Conservation (phyloP, 2,329 filamentous ascomycete genomes). For the Diaporthe citriasiana region DNA sequence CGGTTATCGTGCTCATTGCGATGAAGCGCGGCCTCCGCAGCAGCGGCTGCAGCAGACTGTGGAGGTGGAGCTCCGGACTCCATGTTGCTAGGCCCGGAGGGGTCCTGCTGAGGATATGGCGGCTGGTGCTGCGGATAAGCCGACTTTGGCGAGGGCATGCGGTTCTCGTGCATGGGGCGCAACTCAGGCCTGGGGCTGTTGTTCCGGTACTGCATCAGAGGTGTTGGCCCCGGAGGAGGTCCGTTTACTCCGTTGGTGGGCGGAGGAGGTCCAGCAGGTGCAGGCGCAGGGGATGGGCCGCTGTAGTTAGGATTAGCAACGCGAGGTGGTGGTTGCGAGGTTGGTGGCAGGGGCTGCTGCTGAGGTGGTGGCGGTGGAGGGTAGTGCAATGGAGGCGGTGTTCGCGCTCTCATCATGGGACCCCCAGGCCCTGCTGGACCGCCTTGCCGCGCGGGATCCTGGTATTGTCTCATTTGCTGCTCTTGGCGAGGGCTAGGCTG, state of each 20-base stretch:
- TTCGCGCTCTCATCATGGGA: slow-evolving; percentile 41
- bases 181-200: slow-evolving; percentile 88
- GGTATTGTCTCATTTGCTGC: slow-evolving; percentile 77
- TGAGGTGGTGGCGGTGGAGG: slow-evolving; percentile 65
- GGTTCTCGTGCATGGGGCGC: slow-evolving; percentile 84
- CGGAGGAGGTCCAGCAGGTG: slow-evolving; percentile 55
- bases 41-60: slow-evolving; percentile 65
- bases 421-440: slow-evolving; percentile 36
- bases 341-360: slow-evolving; percentile 56
- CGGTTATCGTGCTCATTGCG: slow-evolving; percentile 73
- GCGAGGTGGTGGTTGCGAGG: slow-evolving; percentile 60
- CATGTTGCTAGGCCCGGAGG: slow-evolving; percentile 73
- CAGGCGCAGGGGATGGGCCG: slow-evolving; percentile 63
- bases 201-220: slow-evolving; percentile 80
- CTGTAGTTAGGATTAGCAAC: slow-evolving; percentile 72
- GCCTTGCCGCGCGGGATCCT: slow-evolving; percentile 70
- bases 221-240: slow-evolving; percentile 62
- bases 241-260: slow-evolving; percentile 57
- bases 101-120: slow-evolving; percentile 79
- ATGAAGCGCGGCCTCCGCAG: slow-evolving; percentile 69
- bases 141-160: slow-evolving; percentile 91
- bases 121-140: slow-evolving; percentile 84
- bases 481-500: slow-evolving; percentile 85
- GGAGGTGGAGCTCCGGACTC: slow-evolving; percentile 77
- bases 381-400: slow-evolving; percentile 67